Percentiles rank a stretch among this genome's conserved stretches.
Evolutionary conservation across 495 filamentous ascomycete genomes (phyloP).

Genomic region (Choiromyces venosus): DNA sequence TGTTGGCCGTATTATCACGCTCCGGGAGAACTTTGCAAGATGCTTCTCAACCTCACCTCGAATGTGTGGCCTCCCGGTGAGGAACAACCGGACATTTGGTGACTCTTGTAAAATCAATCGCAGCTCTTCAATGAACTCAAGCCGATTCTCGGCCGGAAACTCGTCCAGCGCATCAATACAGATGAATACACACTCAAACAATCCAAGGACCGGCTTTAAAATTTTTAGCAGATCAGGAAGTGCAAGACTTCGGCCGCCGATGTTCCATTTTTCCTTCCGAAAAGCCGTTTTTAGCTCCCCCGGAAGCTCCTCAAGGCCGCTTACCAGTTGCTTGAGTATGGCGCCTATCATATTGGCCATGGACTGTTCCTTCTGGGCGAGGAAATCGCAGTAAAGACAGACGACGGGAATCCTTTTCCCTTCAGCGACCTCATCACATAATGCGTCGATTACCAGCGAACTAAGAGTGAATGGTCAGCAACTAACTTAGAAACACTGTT

Average conservation of each 20-base stretch:
- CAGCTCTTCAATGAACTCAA: not conserved
- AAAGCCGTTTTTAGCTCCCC: not conserved
- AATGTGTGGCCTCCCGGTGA: not conserved
- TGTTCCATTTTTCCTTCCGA: not conserved
- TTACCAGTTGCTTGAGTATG: not conserved
- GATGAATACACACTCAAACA: not conserved
- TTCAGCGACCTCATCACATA: not conserved
- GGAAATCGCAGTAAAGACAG: not conserved
- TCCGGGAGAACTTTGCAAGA: not conserved
- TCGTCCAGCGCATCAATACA: not conserved
- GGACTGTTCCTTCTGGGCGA: not conserved
- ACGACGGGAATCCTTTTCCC: not conserved
- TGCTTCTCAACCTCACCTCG: not conserved
- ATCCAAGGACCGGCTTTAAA: not conserved
- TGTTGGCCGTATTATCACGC: not conserved
- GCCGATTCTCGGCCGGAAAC: not conserved
- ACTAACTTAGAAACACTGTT: not conserved
- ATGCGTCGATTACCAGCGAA: not conserved
- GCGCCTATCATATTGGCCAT: not conserved
- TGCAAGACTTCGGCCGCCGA: not conserved
- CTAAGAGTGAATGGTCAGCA: not conserved
- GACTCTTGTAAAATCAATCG: constrained; percentile 1
- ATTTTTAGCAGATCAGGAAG: not conserved
- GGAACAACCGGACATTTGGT: not conserved
- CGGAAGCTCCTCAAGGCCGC: not conserved